Base-by-base conservation (phyloP, 208 protist genomes). In the Phytomonas sp. region DNA sequence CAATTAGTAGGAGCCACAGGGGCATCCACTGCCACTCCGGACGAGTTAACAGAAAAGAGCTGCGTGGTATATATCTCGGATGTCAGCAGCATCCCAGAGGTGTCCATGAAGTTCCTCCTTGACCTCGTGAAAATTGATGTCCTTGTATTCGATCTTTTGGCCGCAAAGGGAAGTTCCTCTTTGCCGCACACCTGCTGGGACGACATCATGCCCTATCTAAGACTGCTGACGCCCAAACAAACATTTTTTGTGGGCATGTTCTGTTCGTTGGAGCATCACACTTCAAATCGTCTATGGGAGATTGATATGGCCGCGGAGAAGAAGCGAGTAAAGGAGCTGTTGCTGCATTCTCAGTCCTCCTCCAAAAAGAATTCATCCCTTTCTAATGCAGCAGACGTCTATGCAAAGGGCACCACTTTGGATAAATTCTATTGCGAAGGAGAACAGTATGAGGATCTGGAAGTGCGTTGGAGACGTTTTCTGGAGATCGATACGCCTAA, bases 61-160 rank as follows among this genome's bases (percentile, higher is more conserved):
- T 92, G 89, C 66, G 84, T 91, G 2, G 89, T 87, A 60, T 95
- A 95, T 78, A 83, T 95, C 62, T 95, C 89, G 17, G 89, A 95
- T 71, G 80, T 93, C 15, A 92, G 83, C 63, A 63, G 67, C 13
- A 74, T 91, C 33, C 82, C 83, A 0, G 62, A 40, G 17, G 51
- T 40, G 13, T 79, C 85, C 5, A 81, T 92, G 82, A 40, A 64
- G 7, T 96, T 96, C 67, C 75, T 94, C 36, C 61, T 77, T 7
- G 81, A 88, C 72, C 75, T 94, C 30, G 81, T 88, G 33, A 92
- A 89, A 72, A 91, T 94, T 63, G 88, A 96, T 63, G 76, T 96
- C 9, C 78, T 96, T 34, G 73, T 94, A 28, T 62, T 96, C 30
- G 91, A 94, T 40, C 56, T 92, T 0, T 73, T 96, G 15, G 82